Conservation (phyloP, 805 yeast genomes). For the Candida tibetensis region DNA sequence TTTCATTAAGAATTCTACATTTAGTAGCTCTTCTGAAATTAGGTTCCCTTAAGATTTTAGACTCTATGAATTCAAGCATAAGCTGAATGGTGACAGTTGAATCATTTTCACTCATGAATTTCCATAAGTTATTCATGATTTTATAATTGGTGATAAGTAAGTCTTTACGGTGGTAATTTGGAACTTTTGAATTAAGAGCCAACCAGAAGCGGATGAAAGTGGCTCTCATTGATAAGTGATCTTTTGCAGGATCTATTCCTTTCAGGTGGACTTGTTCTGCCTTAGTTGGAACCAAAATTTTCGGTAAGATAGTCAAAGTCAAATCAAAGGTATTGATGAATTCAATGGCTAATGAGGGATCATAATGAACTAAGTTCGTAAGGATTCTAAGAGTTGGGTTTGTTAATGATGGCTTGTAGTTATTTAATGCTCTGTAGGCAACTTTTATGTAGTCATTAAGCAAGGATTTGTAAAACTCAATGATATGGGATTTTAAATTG, state of each 20-base stretch:
- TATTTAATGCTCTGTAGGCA: slow-evolving; percentile 64
- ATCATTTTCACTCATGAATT: slow-evolving; percentile 56
- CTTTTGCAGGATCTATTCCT: slow-evolving; percentile 23
- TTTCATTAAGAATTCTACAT: slow-evolving; percentile 74
- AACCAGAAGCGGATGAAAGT: slow-evolving; percentile 64
- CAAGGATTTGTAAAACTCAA: slow-evolving; percentile 48
- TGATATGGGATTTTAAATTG: slow-evolving; percentile 18
- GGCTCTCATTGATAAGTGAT: slow-evolving; percentile 48
- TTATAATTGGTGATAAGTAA: slow-evolving; percentile 50
- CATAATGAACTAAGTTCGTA: slow-evolving; percentile 46
- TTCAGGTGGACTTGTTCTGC: slow-evolving; percentile 29
- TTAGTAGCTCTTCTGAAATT: slow-evolving; percentile 66
- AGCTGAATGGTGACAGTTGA: slow-evolving; percentile 34
- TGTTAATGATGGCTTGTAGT: slow-evolving; percentile 55
- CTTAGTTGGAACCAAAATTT: slow-evolving; percentile 53
- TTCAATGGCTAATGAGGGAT: slow-evolving; percentile 52
- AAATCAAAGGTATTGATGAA: slow-evolving; percentile 69
- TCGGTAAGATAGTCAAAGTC: slow-evolving; percentile 57
- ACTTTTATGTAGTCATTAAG: slow-evolving; percentile 57
- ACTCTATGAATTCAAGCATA: slow-evolving; percentile 48
- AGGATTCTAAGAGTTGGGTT: slow-evolving; percentile 62
- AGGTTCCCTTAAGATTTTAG: slow-evolving; percentile 54
- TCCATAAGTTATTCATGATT: slow-evolving; percentile 66
- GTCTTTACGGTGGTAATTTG: slow-evolving; percentile 62
- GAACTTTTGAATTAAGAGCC: slow-evolving; percentile 45